Conservation (phyloP, 2,329 filamentous ascomycete genomes). For the Juglanconis juglandina region DNA sequence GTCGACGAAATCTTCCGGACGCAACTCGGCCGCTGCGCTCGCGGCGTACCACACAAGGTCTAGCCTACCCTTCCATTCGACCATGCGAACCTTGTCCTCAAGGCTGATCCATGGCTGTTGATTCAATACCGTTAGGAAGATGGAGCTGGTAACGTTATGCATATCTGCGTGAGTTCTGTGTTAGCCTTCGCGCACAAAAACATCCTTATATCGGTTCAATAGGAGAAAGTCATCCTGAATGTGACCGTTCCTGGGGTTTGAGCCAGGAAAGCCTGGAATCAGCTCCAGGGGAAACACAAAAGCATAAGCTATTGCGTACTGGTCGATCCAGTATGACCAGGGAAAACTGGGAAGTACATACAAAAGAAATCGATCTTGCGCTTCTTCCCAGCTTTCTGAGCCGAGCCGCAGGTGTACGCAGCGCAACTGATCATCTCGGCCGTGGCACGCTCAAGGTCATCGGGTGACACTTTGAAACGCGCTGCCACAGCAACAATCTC, state of each 20-base stretch:
- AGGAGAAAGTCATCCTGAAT: no score
- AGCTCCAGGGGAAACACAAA: no score
- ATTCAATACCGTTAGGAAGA: slow-evolving; percentile 30
- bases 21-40: slow-evolving; percentile 41
- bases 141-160: slow-evolving; percentile 32
- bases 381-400: slow-evolving; percentile 52
- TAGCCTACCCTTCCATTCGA: slow-evolving; percentile 64
- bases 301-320: no score
- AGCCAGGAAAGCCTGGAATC: no score
- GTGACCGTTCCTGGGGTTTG: no score
- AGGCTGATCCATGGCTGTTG: slow-evolving; percentile 30
- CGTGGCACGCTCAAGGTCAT: slow-evolving; percentile 33
- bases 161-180: slow-evolving; percentile 12
- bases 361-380: slow-evolving; percentile 65
- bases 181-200: no score
- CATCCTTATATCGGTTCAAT: no score
- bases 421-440: slow-evolving; percentile 26
- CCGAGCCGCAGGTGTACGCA: slow-evolving; percentile 27
- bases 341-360: no score
- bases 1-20: slow-evolving; percentile 15
- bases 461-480: slow-evolving; percentile 38
- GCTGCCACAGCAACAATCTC: slow-evolving; percentile 55
- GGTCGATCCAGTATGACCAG: no score
- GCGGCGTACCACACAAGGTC: slow-evolving; percentile 64
- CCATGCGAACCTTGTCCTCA: slow-evolving; percentile 49